These are phyloP conservation scores for Chlorella sp. DNA, from an alignment of 139 green algal genomes.

Conservation along the genomic window DNA sequence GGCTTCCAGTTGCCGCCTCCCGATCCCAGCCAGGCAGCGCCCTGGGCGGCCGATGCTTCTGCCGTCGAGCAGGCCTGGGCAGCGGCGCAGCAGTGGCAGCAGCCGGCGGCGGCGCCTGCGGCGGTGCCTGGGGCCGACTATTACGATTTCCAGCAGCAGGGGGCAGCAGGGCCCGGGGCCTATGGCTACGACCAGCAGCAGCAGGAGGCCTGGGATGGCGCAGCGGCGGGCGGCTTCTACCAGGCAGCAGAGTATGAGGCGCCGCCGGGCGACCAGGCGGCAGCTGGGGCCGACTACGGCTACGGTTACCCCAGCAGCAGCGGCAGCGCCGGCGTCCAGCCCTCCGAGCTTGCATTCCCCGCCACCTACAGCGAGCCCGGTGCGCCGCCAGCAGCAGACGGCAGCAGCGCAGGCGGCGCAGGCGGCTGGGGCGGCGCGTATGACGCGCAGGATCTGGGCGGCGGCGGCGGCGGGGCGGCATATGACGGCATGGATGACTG, in stretches of 20 bases:
- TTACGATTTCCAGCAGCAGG: background rate
- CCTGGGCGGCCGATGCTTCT: background rate
- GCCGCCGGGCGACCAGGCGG: no score
- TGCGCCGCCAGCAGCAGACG: background rate
- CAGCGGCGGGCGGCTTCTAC: background rate
- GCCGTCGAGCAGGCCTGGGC: background rate
- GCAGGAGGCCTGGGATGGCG: background rate
- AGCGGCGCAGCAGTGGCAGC: background rate
- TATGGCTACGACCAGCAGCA: conserved; percentile 12
- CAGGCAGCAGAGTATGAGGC: conserved; percentile 17
- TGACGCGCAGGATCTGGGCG: no score
- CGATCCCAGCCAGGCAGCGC: background rate
- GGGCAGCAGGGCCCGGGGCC: background rate
- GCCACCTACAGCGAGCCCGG: background rate
- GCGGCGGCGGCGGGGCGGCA: no score
- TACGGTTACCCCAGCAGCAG: background rate
- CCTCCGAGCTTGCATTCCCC: conserved; percentile 9
- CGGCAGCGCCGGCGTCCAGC: background rate
- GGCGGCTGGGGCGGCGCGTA: no score
- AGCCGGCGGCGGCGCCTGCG: conserved; percentile 4
- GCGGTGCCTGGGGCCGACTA: background rate
- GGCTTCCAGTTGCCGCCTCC: conserved; percentile 28
- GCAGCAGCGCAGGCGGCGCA: background rate
- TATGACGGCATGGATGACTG: no score
- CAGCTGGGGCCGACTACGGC: background rate